Base-by-base conservation (phyloP, 2,329 filamentous ascomycete genomes). In the Diplodia mutila region DNA sequence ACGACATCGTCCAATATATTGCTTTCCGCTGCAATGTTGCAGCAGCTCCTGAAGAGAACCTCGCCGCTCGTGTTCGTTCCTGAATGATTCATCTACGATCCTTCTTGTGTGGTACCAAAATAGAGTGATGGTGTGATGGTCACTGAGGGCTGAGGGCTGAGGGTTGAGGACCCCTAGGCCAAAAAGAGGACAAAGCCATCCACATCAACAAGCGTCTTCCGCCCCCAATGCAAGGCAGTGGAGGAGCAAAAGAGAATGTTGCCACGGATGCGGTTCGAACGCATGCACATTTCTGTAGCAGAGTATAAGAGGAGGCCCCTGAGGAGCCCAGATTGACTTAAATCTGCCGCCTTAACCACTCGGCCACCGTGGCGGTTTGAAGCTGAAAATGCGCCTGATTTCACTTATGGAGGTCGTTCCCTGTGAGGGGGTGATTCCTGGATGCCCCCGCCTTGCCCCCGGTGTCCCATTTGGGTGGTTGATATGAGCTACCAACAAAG, bases 311-410 rank as follows among this genome's bases (percentile, higher is more conserved):
- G 46, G n/a, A 59, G 18, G 55, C 37, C 39, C 29, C 39, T 63
- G 46, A 12, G 55, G 37, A 48, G n/a, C 27, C 51, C 53, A 46
- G 37, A 32, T 48, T 46, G 29, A 51, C 53, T 66, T 57, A 59
- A 55, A 59, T 66, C 64, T 66, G 32, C 64, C 64, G 64, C 64
- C 46, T 65, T 46, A 55, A 65, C 63, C 63, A 65, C 63, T 65
- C 63, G 63, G 63, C 63, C 63, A 65, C 63, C 48, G 32, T 53
- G 39, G 63, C 63, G 25, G n/a, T 51, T 64, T 64, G 46, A 59
- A 59, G 55, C 55, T 59, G 14, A 42, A 42, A 42, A 27, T n/a
- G 55, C 11, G 14, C 55, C 21, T 3, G 3, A 6, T 4, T 42
- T 29, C 34, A 59, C 37, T 59, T 59, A 46, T 46, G 37, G 37